Conservation (phyloP, 805 yeast genomes). For the Candida palmyrensis region DNA sequence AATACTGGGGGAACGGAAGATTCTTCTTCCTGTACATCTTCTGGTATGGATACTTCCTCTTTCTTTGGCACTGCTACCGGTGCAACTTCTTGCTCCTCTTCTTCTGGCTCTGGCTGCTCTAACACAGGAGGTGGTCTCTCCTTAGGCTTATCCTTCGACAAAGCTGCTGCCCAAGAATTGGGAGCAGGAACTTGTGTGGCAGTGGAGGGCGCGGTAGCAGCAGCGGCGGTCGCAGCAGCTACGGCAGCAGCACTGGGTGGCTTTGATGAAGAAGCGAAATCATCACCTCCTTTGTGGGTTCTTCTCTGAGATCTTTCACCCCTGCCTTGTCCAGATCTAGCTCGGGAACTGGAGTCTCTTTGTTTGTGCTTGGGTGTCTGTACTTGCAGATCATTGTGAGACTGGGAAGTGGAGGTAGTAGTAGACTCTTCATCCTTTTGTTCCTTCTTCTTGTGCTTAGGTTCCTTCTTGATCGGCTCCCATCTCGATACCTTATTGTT, state of each 20-base stretch:
- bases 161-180: constrained; percentile 44
- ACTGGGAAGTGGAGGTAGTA: background rate
- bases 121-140: constrained; percentile 6
- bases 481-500: constrained; percentile 88
- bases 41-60: constrained; percentile 7
- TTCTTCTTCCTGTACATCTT: constrained; percentile 7
- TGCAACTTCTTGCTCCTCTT: constrained; percentile 9
- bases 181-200: constrained; percentile 10
- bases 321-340: constrained; percentile 1
- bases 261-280: constrained; percentile 14
- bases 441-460: constrained; percentile 40
- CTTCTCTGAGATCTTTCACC: constrained; percentile 6
- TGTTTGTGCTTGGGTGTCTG: constrained; percentile 7
- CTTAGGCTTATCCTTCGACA: constrained; percentile 28
- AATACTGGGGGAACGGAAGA: constrained; percentile 19
- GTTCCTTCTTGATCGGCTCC: constrained; percentile 86
- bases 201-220: constrained; percentile 17
- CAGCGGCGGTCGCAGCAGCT: constrained; percentile 12
- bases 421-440: constrained; percentile 12
- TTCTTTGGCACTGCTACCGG: constrained; percentile 9
- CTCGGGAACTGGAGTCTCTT: constrained; percentile 5
- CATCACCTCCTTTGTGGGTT: constrained; percentile 13
- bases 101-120: constrained; percentile 6
- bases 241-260: constrained; percentile 14
- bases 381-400: constrained; percentile 7